Conservation (phyloP, 768 basidiomycete genomes). For the Pulveroboletus sp. region DNA sequence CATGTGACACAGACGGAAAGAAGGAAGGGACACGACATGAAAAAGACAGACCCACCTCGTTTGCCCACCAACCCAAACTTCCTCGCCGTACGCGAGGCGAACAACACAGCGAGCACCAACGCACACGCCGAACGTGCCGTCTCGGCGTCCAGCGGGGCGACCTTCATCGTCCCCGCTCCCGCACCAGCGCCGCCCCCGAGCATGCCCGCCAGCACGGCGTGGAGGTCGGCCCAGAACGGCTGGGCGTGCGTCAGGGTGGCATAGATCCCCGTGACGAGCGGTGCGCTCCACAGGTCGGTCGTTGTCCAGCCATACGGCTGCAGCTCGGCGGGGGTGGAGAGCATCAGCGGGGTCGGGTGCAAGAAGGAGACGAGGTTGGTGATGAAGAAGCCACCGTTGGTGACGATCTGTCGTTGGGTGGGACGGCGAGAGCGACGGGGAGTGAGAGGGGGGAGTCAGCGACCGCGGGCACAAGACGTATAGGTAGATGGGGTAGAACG, state of each 20-base stretch:
- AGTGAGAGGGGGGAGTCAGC: background rate
- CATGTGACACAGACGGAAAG: background rate
- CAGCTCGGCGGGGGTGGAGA: conserved; percentile 78
- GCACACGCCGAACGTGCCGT: conserved; percentile 71
- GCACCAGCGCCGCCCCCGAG: conserved; percentile 30
- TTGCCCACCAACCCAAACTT: conserved; percentile 43
- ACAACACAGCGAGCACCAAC: conserved; percentile 55
- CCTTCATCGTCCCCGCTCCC: conserved; percentile 10
- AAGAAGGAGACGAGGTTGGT: conserved; percentile 71
- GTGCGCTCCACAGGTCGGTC: conserved; percentile 82
- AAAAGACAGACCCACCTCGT: conserved; percentile 11
- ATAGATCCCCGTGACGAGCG: conserved; percentile 70
- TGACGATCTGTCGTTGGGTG: conserved; percentile 44
- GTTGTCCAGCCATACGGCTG: conserved; percentile 81
- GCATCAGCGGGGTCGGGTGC: conserved; percentile 59
- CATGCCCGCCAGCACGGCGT: conserved; percentile 42
- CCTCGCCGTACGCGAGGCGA: conserved; percentile 58
- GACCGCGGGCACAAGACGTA: background rate
- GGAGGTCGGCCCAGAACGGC: conserved; percentile 70
- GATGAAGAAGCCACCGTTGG: conserved; percentile 81
- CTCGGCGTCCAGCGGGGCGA: conserved; percentile 54
- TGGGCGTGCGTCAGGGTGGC: conserved; percentile 83
- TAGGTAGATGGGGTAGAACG: too few relatives aligned
- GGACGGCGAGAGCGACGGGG: background rate
- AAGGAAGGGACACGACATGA: background rate